Evolutionary conservation across 768 basidiomycete species (phyloP), one percentile per base, ranked within the genome.

Genomic region (Tulasnella sp.): DNA sequence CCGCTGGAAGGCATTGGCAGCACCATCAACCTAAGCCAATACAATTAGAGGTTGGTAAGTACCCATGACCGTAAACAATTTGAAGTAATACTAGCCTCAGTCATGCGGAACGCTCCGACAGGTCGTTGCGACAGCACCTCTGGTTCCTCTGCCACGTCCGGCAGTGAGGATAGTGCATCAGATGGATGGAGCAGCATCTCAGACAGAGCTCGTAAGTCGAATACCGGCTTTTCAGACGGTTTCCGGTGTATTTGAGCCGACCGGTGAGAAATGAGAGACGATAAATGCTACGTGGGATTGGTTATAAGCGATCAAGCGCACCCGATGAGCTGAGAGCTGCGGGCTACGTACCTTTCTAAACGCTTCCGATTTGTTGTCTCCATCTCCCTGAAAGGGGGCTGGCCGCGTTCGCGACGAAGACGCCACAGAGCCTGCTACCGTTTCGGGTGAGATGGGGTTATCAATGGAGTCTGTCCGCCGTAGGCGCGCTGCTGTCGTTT

Each of bases 261-360:
- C n/a, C 50, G 50, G n/a, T 36, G 17, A 36, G 50, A 31, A 27
- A 52, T 52, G 32, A 52, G 50, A 2, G 50, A 37, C 15, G 50
- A 3, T 15, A 52, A 21, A 21, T 52, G 50, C 50, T 52, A 37
- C 23, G 43, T 9, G 9, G 12, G 19, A 46, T 11, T 8, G 21
- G 43, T 9, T 21, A 46, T 9, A 9, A 46, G 9, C 43, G 19
- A 46, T 8, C n/a, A 14, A 39, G 31, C 25, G 37, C 5, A 36
- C 23, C 36, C 49, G 36, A 1, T 1, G 35, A 3, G 15, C 49
- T 5, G 32, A 51, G 21, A 9, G 15, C 0, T 6, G 49, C 21
- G 19, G 2, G 29, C 9, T n/a, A 49, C 48, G 23, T 21, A 54
- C 52, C 36, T 39, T 27, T 29, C 39, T 23, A 29, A 54, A 54